phyloP scores from a whole-genome alignment of 257 asterid genomes.

The Penstemon newberryi region DNA sequence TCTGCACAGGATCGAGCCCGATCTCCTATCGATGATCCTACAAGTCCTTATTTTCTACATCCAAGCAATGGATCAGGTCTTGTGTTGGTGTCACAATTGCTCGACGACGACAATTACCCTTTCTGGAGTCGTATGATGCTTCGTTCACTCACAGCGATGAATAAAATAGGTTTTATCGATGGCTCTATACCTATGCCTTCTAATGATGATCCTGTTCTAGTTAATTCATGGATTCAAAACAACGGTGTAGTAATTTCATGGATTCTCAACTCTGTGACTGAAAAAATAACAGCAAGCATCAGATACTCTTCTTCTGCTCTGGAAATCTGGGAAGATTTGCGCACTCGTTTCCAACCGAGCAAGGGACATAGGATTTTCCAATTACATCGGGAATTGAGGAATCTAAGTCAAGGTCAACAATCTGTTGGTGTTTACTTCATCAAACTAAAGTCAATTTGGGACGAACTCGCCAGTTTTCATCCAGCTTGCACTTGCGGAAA shows the following conservation, averaged over 20 bases:
- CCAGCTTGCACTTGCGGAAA: not conserved
- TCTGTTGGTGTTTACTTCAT: slow-evolving; percentile 3
- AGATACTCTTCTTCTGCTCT: not conserved
- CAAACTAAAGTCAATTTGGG: not conserved
- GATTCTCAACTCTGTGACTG: not conserved
- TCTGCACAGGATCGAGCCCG: too few species aligned
- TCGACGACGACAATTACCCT: not conserved
- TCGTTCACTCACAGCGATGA: not conserved
- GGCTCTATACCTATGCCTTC: not conserved
- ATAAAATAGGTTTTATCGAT: not conserved
- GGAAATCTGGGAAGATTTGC: not conserved
- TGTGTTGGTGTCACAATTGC: not conserved
- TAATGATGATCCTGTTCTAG: not conserved
- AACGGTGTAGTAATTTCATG: not conserved
- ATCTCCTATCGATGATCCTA: not conserved
- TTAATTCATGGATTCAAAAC: not conserved
- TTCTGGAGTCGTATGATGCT: not conserved
- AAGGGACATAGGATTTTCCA: not conserved
- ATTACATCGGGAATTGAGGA: not conserved
- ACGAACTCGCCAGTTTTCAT: not conserved
- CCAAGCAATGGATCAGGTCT: not conserved
- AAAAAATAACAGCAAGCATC: not conserved
- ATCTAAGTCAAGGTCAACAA: not conserved
- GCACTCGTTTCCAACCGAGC: not conserved
- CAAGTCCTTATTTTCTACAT: not conserved